Evolutionary conservation across 176 grass and related monocot genomes (phyloP), one percentile per base, ranked within the genome.

Genomic region (Cocos nucifera): DNA sequence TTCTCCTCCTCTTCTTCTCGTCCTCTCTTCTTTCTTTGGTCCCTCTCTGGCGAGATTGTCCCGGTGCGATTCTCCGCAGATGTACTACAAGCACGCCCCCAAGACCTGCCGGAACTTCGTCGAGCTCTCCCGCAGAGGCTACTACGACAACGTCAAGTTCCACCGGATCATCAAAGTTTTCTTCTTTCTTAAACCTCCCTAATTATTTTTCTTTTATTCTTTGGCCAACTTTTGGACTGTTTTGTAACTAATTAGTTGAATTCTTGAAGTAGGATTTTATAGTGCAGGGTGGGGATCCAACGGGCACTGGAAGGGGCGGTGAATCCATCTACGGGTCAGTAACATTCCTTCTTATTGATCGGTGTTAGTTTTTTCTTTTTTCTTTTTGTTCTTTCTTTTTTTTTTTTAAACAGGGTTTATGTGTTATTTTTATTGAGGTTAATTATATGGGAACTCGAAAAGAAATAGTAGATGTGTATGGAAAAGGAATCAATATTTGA

Each of bases 41-140:
- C 32, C 26, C 56, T 67, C 50, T 22, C 19, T 63, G 66, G 5
- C 17, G 39, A 71, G 39, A 44, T 12, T 44, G 8, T 9, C 35
- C 35, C 35, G 1, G 35, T 23, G 24, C 22, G 15, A 61, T 29
- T 72, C 66, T 73, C 48, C 67, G 27, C 69, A 92, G 93, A 88
- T 97, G 87, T 97, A 97, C 82, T 80, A 92, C 79, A 97, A 88
- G 70, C 87, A 97, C 80, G 76, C 93, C 15, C 87, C 93, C 21
- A 97, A 90, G 79, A 97, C 93, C 50, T 97, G 84, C 70, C 75
- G 93, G 70, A 97, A 97, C 74, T 97, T 97, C 64, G 56, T 85
- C 17, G 87, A 97, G 84, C 93, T 97, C 29, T 73, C 87, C 39
- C 79, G 93, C 51, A 86, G 87, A 64, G 76, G 69, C 0, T 83